These are phyloP conservation scores for Dioscorea zingiberensis DNA, from an alignment of 106 monocot genomes.

Conservation along the genomic window DNA sequence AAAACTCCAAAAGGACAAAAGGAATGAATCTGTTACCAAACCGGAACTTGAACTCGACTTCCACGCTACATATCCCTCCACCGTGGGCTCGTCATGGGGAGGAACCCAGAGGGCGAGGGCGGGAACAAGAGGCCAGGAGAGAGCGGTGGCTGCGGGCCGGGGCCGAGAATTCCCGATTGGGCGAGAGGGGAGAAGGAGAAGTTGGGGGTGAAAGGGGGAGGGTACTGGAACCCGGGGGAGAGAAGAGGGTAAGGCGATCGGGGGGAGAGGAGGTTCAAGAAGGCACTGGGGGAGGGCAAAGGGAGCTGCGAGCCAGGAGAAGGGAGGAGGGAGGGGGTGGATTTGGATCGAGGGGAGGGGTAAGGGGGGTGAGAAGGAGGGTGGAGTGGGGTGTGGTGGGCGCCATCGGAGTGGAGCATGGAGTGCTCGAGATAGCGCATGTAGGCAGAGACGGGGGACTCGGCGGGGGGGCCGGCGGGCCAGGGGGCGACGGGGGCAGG, in stretches of 20 bases:
- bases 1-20: too few relatives aligned
- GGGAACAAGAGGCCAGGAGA: slow-evolving; percentile 57
- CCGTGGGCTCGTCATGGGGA: slow-evolving; percentile 51
- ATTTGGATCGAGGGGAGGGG: slow-evolving; percentile 19
- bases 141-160: slow-evolving; percentile 36
- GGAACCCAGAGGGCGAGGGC: slow-evolving; percentile 60
- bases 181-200: slow-evolving; percentile 48
- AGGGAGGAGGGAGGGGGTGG: background rate
- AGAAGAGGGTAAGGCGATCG: slow-evolving; percentile 62
- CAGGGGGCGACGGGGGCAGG: background rate
- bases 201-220: slow-evolving; percentile 49
- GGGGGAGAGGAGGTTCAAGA: slow-evolving; percentile 62
- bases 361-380: background rate
- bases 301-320: slow-evolving; percentile 1
- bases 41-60: too few relatives aligned
- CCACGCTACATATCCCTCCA: slow-evolving; percentile 58
- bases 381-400: background rate
- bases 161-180: slow-evolving; percentile 59
- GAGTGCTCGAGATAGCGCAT: slow-evolving; percentile 79
- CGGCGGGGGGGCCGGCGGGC: slow-evolving; percentile 14
- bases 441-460: slow-evolving; percentile 63
- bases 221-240: slow-evolving; percentile 68
- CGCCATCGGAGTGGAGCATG: slow-evolving; percentile 27
- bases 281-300: slow-evolving; percentile 41
- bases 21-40: too few relatives aligned